Evolutionary conservation across 148 eudicot genomes (phyloP), one percentile per base, ranked within the genome.

Genomic region (Salicornia ramosissima): DNA sequence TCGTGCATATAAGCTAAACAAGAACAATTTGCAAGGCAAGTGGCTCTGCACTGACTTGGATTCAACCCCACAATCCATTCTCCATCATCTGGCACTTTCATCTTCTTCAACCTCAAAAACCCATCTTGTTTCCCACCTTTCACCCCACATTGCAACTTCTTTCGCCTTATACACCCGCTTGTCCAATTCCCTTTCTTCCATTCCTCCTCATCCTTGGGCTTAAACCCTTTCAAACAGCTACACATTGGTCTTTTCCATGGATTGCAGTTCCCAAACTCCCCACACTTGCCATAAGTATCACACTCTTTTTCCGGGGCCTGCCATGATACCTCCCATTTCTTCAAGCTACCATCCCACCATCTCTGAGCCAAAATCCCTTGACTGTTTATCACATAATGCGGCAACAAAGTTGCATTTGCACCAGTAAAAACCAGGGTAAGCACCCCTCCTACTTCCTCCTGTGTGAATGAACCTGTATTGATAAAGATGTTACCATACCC

Each of bases 161-260:
- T 70, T 58, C 33, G 79, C 36, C 88, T 78, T 10, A 40, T 67
- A 72, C 90, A 88, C 59, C 94, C 94, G 58, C 77, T 56, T 22
- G 79, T 79, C 79, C 82, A 87, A 19, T 78, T 75, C 43, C 77
- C 74, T 43, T 63, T 64, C 11, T n/a, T 68, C 84, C 84, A 81
- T 31, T 71, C 77, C 34, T 64, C 71, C 72, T 26, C 30, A 10
- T 59, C 50, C 47, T 75, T 75, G 22, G 85, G 80, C 65, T 55
- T 65, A 69, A 82, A 82, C 22, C 85, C 82, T 72, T 42, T 75
- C 72, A 82, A 60, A 43, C 85, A 82, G 46, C 67, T 24, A 53
- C 85, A 82, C 1, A 72, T 43, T 16, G 70, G 72, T 33, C 68
- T 64, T 28, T 0, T 49, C 6, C 46, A 33, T 0, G 72, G 71